Conservation (phyloP, 1,284 basidiomycete genomes). For the Irpex rosettiformis region DNA sequence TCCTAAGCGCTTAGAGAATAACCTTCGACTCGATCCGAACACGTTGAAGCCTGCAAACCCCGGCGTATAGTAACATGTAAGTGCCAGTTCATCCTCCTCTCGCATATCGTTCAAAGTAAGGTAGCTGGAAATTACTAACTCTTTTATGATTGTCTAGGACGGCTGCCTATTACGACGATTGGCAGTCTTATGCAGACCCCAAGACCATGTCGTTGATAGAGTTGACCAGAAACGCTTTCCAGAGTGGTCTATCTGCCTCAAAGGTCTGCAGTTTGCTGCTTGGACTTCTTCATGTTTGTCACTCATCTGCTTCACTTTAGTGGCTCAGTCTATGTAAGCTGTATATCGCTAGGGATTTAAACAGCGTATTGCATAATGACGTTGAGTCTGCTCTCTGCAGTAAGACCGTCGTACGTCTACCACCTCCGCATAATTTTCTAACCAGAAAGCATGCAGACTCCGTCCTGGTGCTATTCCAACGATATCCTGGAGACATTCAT, state of each 20-base stretch:
- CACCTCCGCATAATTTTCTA: slow-evolving; percentile 1
- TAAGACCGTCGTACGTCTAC: slow-evolving; percentile 40
- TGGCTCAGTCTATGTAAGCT: slow-evolving; percentile 64
- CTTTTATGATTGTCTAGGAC: not conserved
- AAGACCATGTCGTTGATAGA: slow-evolving; percentile 57
- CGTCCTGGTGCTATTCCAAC: slow-evolving; percentile 58
- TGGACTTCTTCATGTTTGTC: not conserved
- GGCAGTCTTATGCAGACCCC: not conserved
- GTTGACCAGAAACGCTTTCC: slow-evolving; percentile 67
- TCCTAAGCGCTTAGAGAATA: too few species aligned
- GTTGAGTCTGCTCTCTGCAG: slow-evolving; percentile 34
- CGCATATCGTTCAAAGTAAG: too few species aligned
- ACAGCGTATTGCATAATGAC: slow-evolving; percentile 21
- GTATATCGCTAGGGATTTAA: slow-evolving; percentile 45
- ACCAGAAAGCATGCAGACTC: slow-evolving; percentile 48
- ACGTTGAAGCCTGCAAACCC: too few species aligned
- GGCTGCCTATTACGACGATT: not conserved
- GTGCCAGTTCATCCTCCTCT: not conserved
- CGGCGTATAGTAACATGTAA: too few species aligned
- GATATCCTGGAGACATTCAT: slow-evolving; percentile 60
- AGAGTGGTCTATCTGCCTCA: slow-evolving; percentile 55
- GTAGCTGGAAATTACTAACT: too few species aligned
- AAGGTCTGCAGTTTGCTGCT: slow-evolving; percentile 44
- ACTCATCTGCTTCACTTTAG: slow-evolving; percentile 30
- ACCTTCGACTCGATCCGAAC: too few species aligned